Conservation (phyloP, 2,329 filamentous ascomycete genomes). For the Pseudogymnoascus sp. region DNA sequence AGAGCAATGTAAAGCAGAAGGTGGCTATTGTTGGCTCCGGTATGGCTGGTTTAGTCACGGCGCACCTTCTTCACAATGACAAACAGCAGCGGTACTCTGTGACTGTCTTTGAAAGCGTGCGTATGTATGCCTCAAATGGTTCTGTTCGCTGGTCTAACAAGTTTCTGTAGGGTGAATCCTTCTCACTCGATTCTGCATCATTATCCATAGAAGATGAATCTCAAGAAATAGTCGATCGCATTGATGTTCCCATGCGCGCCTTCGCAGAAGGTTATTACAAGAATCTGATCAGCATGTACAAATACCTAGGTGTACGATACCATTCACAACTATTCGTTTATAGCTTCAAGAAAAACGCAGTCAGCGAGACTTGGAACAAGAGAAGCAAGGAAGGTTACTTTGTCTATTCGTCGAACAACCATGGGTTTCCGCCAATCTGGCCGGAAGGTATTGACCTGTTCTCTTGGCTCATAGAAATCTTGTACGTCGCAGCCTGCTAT, state of each 20-base stretch:
- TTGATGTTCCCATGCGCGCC: constrained; percentile 45
- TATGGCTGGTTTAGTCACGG: constrained; percentile 41
- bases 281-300: constrained; percentile 49
- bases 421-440: constrained; percentile 39
- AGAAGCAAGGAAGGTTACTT: constrained; percentile 35
- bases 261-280: constrained; percentile 47
- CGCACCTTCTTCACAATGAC: constrained; percentile 38
- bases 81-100: constrained; percentile 34
- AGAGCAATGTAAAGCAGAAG: constrained; percentile 16
- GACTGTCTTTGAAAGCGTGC: constrained; percentile 39
- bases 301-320: constrained; percentile 44
- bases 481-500: constrained; percentile 42
- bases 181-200: constrained; percentile 40
- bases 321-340: constrained; percentile 46
- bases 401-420: constrained; percentile 47
- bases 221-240: constrained; percentile 25
- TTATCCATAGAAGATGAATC: constrained; percentile 28
- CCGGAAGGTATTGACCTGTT: constrained; percentile 30
- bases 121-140: constrained; percentile 9
- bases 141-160: not conserved
- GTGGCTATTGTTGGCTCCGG: constrained; percentile 42
- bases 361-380: constrained; percentile 13
- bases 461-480: constrained; percentile 36
- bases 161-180: constrained; percentile 31
- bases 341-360: constrained; percentile 34